Percentiles rank a stretch among this genome's conserved stretches.
phyloP scores from a whole-genome alignment of 2,329 filamentous ascomycete species.

The Chaetomiaceae sp. region DNA sequence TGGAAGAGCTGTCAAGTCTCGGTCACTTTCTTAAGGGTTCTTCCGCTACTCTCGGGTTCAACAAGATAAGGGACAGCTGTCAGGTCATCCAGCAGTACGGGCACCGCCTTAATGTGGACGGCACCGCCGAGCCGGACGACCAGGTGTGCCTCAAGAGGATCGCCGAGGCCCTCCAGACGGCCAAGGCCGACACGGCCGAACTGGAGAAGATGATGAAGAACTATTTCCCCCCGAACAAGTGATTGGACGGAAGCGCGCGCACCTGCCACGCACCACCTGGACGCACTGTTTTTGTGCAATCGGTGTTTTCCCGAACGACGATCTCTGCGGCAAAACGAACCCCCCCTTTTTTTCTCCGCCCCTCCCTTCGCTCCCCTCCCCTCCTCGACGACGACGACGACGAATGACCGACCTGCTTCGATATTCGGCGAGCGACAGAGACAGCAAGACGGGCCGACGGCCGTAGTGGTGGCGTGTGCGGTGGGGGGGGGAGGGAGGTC shows the following conservation, averaged over 20 bases:
- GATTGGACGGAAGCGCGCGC: neutral
- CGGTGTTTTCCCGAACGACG: too few species aligned
- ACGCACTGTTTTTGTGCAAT: too few species aligned
- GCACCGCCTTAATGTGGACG: conserved; percentile 73
- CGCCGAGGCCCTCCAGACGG: conserved; percentile 60
- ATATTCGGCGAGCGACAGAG: too few species aligned
- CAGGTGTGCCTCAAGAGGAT: conserved; percentile 66
- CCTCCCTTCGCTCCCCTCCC: too few species aligned
- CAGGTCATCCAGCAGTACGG: conserved; percentile 96
- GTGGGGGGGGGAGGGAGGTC: too few species aligned
- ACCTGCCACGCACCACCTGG: too few species aligned
- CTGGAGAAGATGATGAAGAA: conserved; percentile 64
- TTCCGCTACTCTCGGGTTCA: conserved; percentile 86
- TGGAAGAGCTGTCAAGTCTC: conserved; percentile 71
- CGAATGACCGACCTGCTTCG: too few species aligned
- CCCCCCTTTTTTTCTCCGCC: too few species aligned
- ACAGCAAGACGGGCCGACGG: too few species aligned
- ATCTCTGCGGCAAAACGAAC: too few species aligned
- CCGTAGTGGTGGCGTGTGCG: too few species aligned
- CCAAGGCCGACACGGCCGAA: conserved; percentile 72
- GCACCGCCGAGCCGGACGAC: conserved; percentile 61
- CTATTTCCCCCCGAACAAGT: conserved; percentile 52
- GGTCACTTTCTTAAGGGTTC: conserved; percentile 98
- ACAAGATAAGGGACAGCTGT: conserved; percentile 86
- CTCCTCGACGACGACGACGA: too few species aligned